Evolutionary conservation across 2,329 filamentous ascomycete genomes (phyloP).

Genomic region (Pestalotiopsis sp.): DNA sequence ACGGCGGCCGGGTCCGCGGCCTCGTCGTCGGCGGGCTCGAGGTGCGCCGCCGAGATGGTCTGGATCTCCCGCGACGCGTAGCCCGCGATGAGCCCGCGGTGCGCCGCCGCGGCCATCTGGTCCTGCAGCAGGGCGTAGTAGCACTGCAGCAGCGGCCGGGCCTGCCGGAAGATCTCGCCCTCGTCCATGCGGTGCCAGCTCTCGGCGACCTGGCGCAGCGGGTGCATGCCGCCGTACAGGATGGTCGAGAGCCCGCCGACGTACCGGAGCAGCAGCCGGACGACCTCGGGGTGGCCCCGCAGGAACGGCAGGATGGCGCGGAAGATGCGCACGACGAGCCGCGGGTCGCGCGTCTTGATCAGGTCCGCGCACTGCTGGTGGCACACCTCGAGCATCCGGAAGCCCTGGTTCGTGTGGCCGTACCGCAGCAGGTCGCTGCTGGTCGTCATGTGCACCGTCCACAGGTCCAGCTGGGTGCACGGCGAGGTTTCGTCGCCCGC

Average conservation of each 20-base stretch:
- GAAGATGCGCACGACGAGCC: not conserved
- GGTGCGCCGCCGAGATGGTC: not conserved
- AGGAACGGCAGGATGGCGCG: not conserved
- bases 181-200: not conserved
- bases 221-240: not conserved
- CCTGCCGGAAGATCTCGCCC: not conserved
- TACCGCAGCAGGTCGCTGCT: not conserved
- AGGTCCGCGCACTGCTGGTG: not conserved
- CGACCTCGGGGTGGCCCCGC: not conserved
- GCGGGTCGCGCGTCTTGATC: not conserved
- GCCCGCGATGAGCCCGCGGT: not conserved
- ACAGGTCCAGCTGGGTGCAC: not conserved
- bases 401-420: not conserved
- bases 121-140: not conserved
- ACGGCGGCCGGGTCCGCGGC: not conserved
- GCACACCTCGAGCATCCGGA: not conserved
- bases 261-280: not conserved
- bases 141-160: not conserved
- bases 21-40: not conserved
- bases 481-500: not conserved
- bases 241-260: not conserved
- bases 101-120: not conserved
- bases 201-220: not conserved
- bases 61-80: not conserved
- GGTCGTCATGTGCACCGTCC: not conserved